Percentiles rank a stretch among this genome's conserved stretches.
phyloP scores from a whole-genome alignment of 139 green algal genomes.

The Chlamydomonas applanata region DNA sequence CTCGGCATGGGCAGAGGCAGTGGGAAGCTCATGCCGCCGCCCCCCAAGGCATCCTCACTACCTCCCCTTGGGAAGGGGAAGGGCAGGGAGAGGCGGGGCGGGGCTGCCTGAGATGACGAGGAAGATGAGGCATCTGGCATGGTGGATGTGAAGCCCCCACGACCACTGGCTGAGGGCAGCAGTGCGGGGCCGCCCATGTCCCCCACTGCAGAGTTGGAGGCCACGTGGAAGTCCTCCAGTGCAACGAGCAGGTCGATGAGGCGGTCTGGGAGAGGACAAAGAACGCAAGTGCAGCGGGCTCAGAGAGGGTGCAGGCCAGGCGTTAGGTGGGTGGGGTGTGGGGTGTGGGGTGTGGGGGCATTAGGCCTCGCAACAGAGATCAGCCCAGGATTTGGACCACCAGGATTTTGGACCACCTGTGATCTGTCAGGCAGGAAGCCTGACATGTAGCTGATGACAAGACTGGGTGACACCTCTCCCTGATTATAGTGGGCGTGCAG shows the following conservation, averaged over 20 bases:
- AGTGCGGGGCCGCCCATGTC: constrained; percentile 35
- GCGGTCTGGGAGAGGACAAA: constrained; percentile 53
- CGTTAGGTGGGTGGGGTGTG: no score
- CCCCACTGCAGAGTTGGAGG: constrained; percentile 55
- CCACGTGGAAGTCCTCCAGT: constrained; percentile 86
- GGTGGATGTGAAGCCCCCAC: constrained; percentile 16
- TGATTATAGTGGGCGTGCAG: no score
- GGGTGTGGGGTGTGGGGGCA: no score
- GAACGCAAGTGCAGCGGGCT: neutral
- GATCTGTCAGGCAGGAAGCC: no score
- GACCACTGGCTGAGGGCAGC: neutral
- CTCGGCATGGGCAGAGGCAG: constrained; percentile 25
- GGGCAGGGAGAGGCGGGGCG: constrained; percentile 1
- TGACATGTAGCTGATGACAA: no score
- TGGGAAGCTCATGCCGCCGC: constrained; percentile 15
- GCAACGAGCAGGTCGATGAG: constrained; percentile 96
- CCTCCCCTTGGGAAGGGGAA: constrained; percentile 3
- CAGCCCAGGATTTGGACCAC: no score
- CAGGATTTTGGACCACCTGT: no score
- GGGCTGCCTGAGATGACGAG: neutral
- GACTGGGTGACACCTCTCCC: no score
- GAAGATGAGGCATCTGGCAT: constrained; percentile 12
- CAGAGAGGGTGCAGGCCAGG: no score
- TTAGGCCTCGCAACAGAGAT: no score
- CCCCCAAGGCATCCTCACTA: no score